Conservation (phyloP, 1,284 basidiomycete species). For the Cutaneotrichosporon sp. region DNA sequence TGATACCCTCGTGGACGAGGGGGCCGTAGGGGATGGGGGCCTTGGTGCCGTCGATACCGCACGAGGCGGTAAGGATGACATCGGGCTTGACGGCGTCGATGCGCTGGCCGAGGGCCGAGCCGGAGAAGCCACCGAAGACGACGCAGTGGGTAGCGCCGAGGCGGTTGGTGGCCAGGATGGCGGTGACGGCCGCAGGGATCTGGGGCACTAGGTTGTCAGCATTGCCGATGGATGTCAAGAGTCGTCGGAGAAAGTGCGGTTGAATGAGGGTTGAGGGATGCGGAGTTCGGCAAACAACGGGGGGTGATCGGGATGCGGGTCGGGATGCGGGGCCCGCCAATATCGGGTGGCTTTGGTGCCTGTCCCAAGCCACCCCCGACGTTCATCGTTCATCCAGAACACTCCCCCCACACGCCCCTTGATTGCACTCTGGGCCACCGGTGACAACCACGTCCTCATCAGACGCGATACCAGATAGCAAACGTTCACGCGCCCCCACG, state of each 20-base stretch:
- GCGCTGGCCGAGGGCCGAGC: constrained; percentile 89
- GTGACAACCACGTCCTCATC: not conserved
- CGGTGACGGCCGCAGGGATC: constrained; percentile 59
- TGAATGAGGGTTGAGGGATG: not conserved
- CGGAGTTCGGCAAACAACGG: not conserved
- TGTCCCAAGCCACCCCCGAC: not conserved
- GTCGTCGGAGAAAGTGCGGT: not conserved
- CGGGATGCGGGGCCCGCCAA: not conserved
- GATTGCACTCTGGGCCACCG: not conserved
- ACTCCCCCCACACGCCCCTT: too few species aligned
- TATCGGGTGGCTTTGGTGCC: not conserved
- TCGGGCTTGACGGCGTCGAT: constrained; percentile 80
- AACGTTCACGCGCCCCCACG: too few species aligned
- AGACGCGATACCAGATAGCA: not conserved
- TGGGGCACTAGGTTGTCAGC: constrained; percentile 43
- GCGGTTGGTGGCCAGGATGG: constrained; percentile 88
- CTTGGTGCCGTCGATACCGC: constrained; percentile 34
- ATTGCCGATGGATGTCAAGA: not conserved
- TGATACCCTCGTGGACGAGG: constrained; percentile 19
- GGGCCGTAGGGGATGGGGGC: constrained; percentile 22
- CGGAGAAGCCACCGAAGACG: constrained; percentile 94
- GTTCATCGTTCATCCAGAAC: too few species aligned
- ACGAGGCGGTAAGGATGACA: constrained; percentile 85
- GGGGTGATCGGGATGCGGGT: too few species aligned
- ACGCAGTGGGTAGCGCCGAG: constrained; percentile 96